Evolutionary conservation across 2,329 filamentous ascomycete genomes (phyloP).

Genomic region (Teratosphaeria zuluensis): DNA sequence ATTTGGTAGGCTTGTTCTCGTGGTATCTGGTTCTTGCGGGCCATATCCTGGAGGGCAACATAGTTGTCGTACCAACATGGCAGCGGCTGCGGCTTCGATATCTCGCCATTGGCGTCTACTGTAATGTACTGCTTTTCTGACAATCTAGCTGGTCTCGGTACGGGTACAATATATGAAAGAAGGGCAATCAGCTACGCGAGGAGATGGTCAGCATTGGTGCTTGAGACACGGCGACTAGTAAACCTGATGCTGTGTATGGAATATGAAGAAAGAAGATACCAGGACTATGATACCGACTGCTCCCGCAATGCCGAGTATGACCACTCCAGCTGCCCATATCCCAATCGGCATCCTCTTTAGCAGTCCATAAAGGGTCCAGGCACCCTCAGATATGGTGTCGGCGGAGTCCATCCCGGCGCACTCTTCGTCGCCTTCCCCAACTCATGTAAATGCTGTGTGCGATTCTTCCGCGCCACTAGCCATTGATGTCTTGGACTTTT

Average conservation of each 20-base stretch:
- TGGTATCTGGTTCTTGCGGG: conserved; percentile 22
- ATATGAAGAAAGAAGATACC: conserved; percentile 18
- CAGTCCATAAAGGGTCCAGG: conserved; percentile 20
- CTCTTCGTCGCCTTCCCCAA: not conserved
- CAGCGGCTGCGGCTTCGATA: conserved; percentile 47
- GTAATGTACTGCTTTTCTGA: conserved; percentile 84
- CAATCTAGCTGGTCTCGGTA: conserved; percentile 60
- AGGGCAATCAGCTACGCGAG: conserved; percentile 26
- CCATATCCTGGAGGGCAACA: conserved; percentile 47
- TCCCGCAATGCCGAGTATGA: conserved; percentile 6
- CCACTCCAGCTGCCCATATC: conserved; percentile 15
- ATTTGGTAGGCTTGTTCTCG: conserved; percentile 47
- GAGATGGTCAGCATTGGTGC: not conserved
- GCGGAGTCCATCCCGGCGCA: conserved; percentile 21
- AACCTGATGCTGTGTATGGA: not conserved
- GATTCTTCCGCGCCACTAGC: not conserved
- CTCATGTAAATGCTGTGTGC: not conserved
- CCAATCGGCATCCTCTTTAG: conserved; percentile 14
- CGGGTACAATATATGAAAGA: conserved; percentile 68
- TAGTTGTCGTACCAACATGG: conserved; percentile 83
- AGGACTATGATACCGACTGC: conserved; percentile 16
- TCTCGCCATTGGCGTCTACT: conserved; percentile 54
- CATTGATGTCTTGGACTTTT: not conserved
- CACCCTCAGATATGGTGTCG: conserved; percentile 19
- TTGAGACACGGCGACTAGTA: not conserved